Conservation (phyloP, 768 basidiomycete species). For the Rhodosporidiobolus odoratus region DNA sequence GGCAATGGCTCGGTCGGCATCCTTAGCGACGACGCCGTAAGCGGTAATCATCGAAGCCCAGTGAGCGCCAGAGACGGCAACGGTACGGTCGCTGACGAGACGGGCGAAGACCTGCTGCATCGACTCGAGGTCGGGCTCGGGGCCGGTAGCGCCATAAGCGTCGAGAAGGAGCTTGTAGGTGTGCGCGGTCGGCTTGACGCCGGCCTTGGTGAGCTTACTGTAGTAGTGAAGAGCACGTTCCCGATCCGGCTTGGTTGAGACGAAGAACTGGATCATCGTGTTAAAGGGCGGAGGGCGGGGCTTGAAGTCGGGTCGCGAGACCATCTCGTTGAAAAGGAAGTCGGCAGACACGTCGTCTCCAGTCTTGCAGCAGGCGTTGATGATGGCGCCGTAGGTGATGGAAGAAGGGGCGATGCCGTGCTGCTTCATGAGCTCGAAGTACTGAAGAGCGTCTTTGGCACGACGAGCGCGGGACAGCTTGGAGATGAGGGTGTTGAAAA, state of each 20-base stretch:
- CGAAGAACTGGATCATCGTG: slow-evolving; percentile 97
- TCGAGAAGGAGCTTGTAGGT: slow-evolving; percentile 97
- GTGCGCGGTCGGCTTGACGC: slow-evolving; percentile 72
- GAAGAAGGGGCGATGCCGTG: slow-evolving; percentile 61
- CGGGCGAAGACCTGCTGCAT: slow-evolving; percentile 67
- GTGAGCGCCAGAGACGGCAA: slow-evolving; percentile 59
- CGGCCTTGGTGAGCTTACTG: slow-evolving; percentile 57
- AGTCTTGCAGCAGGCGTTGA: slow-evolving; percentile 81
- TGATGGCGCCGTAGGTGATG: slow-evolving; percentile 91
- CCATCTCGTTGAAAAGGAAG: slow-evolving; percentile 80
- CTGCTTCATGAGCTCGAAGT: slow-evolving; percentile 81
- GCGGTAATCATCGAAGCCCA: slow-evolving; percentile 85
- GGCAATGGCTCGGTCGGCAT: slow-evolving; percentile 68
- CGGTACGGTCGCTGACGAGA: slow-evolving; percentile 53
- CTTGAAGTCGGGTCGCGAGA: slow-evolving; percentile 62
- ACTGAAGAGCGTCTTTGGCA: slow-evolving; percentile 75
- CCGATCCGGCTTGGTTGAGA: slow-evolving; percentile 80
- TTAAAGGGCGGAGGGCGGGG: slow-evolving; percentile 93
- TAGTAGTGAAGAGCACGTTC: slow-evolving; percentile 70
- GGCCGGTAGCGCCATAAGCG: slow-evolving; percentile 72
- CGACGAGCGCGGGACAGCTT: slow-evolving; percentile 91
- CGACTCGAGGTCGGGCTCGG: slow-evolving; percentile 56
- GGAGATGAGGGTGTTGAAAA: slow-evolving; percentile 96
- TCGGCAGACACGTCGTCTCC: slow-evolving; percentile 81
- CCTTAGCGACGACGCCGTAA: slow-evolving; percentile 70